A percentile compares a stretch with the other conserved stretches of the same genome.
phyloP scores from a whole-genome alignment of 495 filamentous ascomycete species.

The Hypoxylon intermedium region DNA sequence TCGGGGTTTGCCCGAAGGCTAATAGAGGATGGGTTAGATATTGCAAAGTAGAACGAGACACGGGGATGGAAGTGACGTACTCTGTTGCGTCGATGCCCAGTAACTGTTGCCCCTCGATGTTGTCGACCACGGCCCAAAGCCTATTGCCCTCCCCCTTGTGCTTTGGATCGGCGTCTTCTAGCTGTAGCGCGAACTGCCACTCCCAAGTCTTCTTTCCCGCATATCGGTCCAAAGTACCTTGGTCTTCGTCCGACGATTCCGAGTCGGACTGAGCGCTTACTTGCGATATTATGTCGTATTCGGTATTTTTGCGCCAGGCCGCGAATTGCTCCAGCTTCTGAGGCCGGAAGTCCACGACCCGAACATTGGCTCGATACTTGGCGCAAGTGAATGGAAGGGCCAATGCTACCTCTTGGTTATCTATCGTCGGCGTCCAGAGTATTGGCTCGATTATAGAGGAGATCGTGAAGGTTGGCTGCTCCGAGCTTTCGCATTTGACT shows the following conservation, averaged over 20 bases:
- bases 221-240: constrained; percentile 20
- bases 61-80: constrained; percentile 56
- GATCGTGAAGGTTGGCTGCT: constrained; percentile 53
- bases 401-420: constrained; percentile 51
- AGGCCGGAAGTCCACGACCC: constrained; percentile 85
- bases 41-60: constrained; percentile 1
- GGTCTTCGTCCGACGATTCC: constrained; percentile 40
- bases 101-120: constrained; percentile 68
- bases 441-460: constrained; percentile 56
- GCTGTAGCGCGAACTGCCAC: constrained; percentile 78
- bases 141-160: constrained; percentile 44
- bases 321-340: constrained; percentile 76
- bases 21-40: constrained; percentile 29
- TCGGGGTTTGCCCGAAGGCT: constrained; percentile 59
- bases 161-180: constrained; percentile 64
- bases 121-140: constrained; percentile 71
- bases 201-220: constrained; percentile 63
- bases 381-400: constrained; percentile 72
- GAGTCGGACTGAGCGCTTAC: constrained; percentile 45
- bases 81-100: constrained; percentile 71
- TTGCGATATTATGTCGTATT: constrained; percentile 59
- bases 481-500: constrained; percentile 56
- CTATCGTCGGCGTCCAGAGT: constrained; percentile 46
- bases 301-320: constrained; percentile 50
- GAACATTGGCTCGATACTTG: constrained; percentile 71